Base-by-base conservation (phyloP, 2,329 filamentous ascomycete genomes). In the Hypoxylon sp. region DNA sequence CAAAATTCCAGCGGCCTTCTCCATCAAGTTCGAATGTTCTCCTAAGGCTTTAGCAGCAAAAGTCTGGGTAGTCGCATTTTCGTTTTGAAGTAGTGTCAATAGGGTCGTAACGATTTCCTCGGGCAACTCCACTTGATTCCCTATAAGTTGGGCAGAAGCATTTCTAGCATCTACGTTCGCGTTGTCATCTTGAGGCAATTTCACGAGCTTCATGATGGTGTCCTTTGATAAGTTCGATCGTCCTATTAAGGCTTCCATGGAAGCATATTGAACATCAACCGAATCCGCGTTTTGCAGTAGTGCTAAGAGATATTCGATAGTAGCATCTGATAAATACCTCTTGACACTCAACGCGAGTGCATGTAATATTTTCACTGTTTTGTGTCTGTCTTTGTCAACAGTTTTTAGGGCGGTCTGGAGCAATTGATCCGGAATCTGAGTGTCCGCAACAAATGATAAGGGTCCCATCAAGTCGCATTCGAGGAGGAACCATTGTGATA, bases 401-500 rank as follows among this genome's bases (percentile, higher is more conserved):
- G 17, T 10, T 4, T 42, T 24, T 26, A 54, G 19, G 19, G 52
- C 35, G 19, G 5, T 17, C 11, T 9, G 29, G 1, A 55, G 11
- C n/a, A 22, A 19, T 44, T 44, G 19, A 17, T 29, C 33, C 3
- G 52, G 52, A 44, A 55, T 17, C 3, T 44, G 35, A 1, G 37
- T 44, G n/a, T 55, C 52, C 2, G 3, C 3, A 29, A 14, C 19
- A 17, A 44, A 44, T 22, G 3, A 11, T 5, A 22, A 5, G 5
- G 1, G 5, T 29, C 22, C 22, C 22, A 1, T 19, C 9, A 44
- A 29, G 13, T 44, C 52, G 29, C 33, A 26, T 44, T 44, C 52
- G 19, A 55, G 19, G 22, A 55, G 22, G 11, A 55, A 5, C 52
- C 52, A 55, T 9, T n/a, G 11, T 14, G 35, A 44, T 24, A 55